phyloP scores from a whole-genome alignment of 2,329 filamentous ascomycete genomes.

The Bipolaris oryzae region DNA sequence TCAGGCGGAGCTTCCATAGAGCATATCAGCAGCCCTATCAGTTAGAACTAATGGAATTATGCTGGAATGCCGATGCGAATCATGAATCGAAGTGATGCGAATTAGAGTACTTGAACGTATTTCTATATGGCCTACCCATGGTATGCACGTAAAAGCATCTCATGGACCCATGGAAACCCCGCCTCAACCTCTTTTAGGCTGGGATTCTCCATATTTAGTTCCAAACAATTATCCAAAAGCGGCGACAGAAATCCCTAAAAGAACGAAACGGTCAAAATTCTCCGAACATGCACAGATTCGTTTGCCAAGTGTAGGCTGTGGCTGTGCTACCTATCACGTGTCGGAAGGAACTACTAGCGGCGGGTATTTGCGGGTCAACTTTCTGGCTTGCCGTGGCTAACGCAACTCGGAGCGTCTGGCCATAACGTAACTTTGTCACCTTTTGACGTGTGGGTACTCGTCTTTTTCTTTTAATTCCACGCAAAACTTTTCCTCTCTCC shows the following conservation, averaged over 20 bases:
- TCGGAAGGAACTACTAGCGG: slow-evolving; percentile 1
- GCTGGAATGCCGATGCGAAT: too few relatives aligned
- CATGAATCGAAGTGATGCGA: too few relatives aligned
- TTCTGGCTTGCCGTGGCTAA: slow-evolving; percentile 17
- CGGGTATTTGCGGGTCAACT: slow-evolving; percentile 26
- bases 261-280: not conserved
- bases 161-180: too few relatives aligned
- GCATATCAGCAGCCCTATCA: too few relatives aligned
- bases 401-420: slow-evolving; percentile 7
- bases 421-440: slow-evolving; percentile 5
- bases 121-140: too few relatives aligned
- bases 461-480: not conserved
- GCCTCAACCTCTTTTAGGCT: too few relatives aligned
- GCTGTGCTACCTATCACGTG: not conserved
- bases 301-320: not conserved
- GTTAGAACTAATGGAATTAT: too few relatives aligned
- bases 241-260: not conserved
- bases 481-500: not conserved
- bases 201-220: too few relatives aligned
- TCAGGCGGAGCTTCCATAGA: not conserved
- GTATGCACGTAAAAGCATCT: too few relatives aligned
- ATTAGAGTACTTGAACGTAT: too few relatives aligned
- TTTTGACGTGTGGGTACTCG: slow-evolving; percentile 8
- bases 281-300: not conserved
- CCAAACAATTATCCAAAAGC: too few relatives aligned